Evolutionary conservation across 805 yeast genomes (phyloP).

Genomic region (Spathaspora gorwiae): DNA sequence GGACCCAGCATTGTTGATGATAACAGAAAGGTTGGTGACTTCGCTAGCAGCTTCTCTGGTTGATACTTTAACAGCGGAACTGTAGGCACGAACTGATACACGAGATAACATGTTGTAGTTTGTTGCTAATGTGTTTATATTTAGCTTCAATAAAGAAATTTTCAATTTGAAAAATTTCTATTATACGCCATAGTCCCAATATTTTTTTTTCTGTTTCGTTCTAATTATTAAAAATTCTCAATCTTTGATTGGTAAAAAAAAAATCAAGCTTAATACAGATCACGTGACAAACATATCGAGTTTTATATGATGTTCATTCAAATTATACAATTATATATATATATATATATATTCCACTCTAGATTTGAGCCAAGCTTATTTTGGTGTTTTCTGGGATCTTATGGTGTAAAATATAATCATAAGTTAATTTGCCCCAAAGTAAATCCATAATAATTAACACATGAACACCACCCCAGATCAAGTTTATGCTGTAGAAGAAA

Average conservation of each 20-base stretch:
- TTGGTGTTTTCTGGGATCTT: constrained; percentile 22
- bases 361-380: constrained; percentile 15
- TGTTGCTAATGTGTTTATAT: background rate
- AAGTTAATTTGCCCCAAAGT: constrained; percentile 71
- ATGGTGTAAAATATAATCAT: constrained; percentile 50
- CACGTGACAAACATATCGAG: too few species aligned
- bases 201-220: constrained; percentile 3
- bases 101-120: constrained; percentile 36
- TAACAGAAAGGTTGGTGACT: constrained; percentile 72
- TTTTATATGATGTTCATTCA: background rate
- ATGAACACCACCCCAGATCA: constrained; percentile 71
- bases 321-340: background rate
- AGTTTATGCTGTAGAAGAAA: constrained; percentile 90
- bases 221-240: constrained; percentile 10
- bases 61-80: constrained; percentile 42
- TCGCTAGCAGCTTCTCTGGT: constrained; percentile 49
- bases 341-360: background rate
- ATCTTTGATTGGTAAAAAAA: constrained; percentile 11
- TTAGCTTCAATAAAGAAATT: too few species aligned
- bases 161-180: too few species aligned
- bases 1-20: constrained; percentile 80
- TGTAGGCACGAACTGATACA: constrained; percentile 38
- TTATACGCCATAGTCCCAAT: background rate
- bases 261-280: background rate
- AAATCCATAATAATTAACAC: constrained; percentile 68